Evolutionary conservation across 1,139 yeast species (phyloP).

Genomic region (Torulaspora pretoriensis): DNA sequence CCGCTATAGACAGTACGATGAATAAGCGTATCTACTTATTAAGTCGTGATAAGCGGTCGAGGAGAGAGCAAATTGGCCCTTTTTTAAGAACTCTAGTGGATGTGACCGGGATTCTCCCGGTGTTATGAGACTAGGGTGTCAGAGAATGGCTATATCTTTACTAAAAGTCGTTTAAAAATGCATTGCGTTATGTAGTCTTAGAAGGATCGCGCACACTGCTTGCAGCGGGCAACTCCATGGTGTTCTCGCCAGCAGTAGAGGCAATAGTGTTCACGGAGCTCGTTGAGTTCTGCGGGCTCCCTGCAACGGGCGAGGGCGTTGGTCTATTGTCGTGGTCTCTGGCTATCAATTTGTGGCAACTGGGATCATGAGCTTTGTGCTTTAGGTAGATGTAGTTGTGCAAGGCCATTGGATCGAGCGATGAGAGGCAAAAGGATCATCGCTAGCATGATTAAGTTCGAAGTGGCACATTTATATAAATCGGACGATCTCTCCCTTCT

Average conservation of each 20-base stretch:
- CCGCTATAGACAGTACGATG: constrained; percentile 45
- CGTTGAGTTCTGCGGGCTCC: not conserved
- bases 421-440: not conserved
- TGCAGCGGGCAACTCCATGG: not conserved
- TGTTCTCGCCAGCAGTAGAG: not conserved
- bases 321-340: constrained; percentile 23
- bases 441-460: not conserved
- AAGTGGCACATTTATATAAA: not conserved
- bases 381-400: constrained; percentile 46
- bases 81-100: constrained; percentile 59
- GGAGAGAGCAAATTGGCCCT: constrained; percentile 43
- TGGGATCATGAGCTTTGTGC: constrained; percentile 34
- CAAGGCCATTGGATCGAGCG: constrained; percentile 40
- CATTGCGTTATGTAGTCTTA: constrained; percentile 3
- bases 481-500: not conserved
- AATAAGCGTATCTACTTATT: constrained; percentile 25
- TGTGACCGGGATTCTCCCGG: constrained; percentile 20
- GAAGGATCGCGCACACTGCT: not conserved
- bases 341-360: constrained; percentile 23
- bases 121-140: constrained; percentile 53
- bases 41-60: constrained; percentile 34
- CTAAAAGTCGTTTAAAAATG: not conserved
- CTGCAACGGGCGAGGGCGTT: not conserved
- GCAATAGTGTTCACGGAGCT: not conserved
- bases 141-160: constrained; percentile 47